Percentiles rank a stretch among this genome's conserved stretches.
Evolutionary conservation across 805 yeast genomes (phyloP).

Genomic region (Ogataea trehalophila): DNA sequence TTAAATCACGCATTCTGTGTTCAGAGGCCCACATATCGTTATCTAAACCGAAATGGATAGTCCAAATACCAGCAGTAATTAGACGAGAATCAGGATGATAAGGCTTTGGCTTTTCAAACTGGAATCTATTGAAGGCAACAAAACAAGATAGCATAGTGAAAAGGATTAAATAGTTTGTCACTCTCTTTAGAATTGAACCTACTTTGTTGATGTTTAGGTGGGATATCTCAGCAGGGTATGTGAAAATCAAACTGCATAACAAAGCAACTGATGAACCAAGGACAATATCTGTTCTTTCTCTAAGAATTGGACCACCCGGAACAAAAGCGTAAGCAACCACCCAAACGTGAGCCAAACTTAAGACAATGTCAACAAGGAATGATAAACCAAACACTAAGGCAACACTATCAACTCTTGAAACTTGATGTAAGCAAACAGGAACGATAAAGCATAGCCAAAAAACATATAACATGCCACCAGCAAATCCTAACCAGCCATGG

Average conservation of each 20-base stretch:
- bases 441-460: slow-evolving; percentile 58
- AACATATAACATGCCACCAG: slow-evolving; percentile 63
- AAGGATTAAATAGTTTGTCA: slow-evolving; percentile 26
- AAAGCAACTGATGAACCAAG: slow-evolving; percentile 49
- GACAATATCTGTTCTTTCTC: slow-evolving; percentile 85
- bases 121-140: slow-evolving; percentile 53
- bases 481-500: slow-evolving; percentile 67
- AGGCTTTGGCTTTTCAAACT: slow-evolving; percentile 59
- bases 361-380: slow-evolving; percentile 44
- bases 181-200: slow-evolving; percentile 10
- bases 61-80: slow-evolving; percentile 96
- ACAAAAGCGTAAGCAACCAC: slow-evolving; percentile 97
- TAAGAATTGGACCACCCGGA: slow-evolving; percentile 82
- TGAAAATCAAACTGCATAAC: slow-evolving; percentile 46
- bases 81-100: slow-evolving; percentile 64
- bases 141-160: slow-evolving; percentile 43
- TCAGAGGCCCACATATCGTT: slow-evolving; percentile 98
- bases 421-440: slow-evolving; percentile 55
- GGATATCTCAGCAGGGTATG: slow-evolving; percentile 21
- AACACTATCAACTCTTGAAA: slow-evolving; percentile 35
- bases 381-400: slow-evolving; percentile 48
- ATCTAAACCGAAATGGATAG: slow-evolving; percentile 94
- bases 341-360: slow-evolving; percentile 87
- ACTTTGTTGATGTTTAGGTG: slow-evolving; percentile 4
- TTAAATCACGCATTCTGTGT: slow-evolving; percentile 77